A percentile compares a stretch with the other conserved stretches of the same genome.
phyloP scores from a whole-genome alignment of 768 basidiomycete genomes.

The Russula sp. region DNA sequence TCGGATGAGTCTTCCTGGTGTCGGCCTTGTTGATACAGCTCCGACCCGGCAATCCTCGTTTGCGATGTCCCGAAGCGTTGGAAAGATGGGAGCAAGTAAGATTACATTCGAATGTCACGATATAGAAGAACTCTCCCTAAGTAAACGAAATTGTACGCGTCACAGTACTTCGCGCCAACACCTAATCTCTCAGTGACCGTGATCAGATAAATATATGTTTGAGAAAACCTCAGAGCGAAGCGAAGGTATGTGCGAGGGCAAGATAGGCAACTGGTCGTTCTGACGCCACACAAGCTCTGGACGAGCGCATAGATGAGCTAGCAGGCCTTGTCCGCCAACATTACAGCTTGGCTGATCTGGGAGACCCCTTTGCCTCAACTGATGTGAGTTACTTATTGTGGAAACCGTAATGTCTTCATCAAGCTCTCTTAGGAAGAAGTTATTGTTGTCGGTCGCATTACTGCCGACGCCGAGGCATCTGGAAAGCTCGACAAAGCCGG shows the following conservation, averaged over 20 bases:
- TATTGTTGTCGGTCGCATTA: conserved; percentile 27
- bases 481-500: conserved; percentile 69
- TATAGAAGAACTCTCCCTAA: conserved; percentile 22
- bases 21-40: conserved; percentile 10
- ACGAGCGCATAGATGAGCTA: conserved; percentile 82
- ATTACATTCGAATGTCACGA: conserved; percentile 8
- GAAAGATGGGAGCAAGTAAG: conserved; percentile 9
- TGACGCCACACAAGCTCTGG: conserved; percentile 48
- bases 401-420: background rate
- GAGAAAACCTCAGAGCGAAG: conserved; percentile 82
- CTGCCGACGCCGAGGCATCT: conserved; percentile 51
- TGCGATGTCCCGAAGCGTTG: background rate
- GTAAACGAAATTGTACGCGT: conserved; percentile 50
- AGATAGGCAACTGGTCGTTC: background rate
- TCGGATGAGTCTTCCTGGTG: conserved; percentile 25
- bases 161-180: background rate
- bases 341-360: conserved; percentile 67
- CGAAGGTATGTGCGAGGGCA: conserved; percentile 45
- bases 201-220: conserved; percentile 79
- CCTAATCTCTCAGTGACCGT: conserved; percentile 2
- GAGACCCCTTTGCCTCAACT: conserved; percentile 59
- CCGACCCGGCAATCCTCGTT: background rate
- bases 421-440: conserved; percentile 29
- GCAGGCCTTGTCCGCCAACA: conserved; percentile 63
- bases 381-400: conserved; percentile 34